These are phyloP conservation scores for Aspergillus brasiliensis DNA, from an alignment of 2,329 filamentous ascomycete species.

Conservation along the genomic window DNA sequence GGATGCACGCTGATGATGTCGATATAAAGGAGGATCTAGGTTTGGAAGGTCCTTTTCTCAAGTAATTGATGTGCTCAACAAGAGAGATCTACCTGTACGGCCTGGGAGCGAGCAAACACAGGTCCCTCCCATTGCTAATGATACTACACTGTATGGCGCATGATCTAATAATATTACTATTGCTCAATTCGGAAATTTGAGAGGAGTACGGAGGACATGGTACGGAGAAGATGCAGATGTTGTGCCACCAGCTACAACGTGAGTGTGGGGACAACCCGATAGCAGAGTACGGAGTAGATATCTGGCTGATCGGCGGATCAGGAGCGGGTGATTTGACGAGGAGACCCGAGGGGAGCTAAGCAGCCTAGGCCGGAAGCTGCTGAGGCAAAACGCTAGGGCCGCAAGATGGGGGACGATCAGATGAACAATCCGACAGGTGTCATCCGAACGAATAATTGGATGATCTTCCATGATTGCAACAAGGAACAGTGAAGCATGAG, in stretches of 20 bases:
- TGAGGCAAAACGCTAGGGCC: neutral
- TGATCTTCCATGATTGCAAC: neutral
- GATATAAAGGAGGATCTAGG: constrained; percentile 38
- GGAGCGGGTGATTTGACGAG: constrained; percentile 11
- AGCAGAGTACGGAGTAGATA: neutral
- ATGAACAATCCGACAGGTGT: constrained; percentile 12
- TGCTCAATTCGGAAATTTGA: too few relatives aligned
- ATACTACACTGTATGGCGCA: neutral
- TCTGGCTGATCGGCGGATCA: constrained; percentile 11
- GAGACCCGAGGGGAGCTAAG: neutral
- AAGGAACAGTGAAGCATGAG: neutral
- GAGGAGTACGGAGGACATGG: neutral
- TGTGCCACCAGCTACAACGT: neutral
- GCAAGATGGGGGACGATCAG: constrained; percentile 10
- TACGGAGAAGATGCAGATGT: neutral
- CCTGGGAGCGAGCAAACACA: neutral
- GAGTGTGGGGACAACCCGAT: constrained; percentile 4
- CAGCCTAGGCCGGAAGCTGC: neutral
- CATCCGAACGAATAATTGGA: constrained; percentile 6
- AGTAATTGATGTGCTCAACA: constrained; percentile 21
- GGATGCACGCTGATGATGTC: constrained; percentile 6
- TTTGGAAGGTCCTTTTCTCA: constrained; percentile 35
- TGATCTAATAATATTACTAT: too few relatives aligned
- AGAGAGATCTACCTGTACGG: neutral
- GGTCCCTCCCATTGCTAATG: neutral